Conservation (phyloP, 768 basidiomycete genomes). For the Termitomyces sp. region DNA sequence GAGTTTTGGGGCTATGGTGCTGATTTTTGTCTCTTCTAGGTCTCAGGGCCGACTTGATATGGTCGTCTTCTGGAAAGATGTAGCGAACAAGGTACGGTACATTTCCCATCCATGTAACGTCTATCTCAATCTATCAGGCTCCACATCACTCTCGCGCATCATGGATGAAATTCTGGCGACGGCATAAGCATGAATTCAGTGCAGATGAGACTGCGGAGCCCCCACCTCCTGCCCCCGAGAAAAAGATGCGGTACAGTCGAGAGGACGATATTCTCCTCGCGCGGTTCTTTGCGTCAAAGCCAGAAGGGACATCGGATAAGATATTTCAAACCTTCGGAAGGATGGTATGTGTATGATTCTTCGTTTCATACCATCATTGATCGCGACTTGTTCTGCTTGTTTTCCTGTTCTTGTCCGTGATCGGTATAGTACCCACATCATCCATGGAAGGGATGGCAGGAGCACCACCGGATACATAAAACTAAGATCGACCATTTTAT, state of each 20-base stretch:
- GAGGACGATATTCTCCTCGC: slow-evolving; percentile 78
- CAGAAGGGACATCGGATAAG: slow-evolving; percentile 78
- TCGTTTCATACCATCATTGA: not conserved
- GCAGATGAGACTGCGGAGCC: slow-evolving; percentile 63
- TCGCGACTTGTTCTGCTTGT: not conserved
- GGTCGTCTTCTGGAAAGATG: slow-evolving; percentile 78
- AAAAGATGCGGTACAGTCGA: slow-evolving; percentile 83
- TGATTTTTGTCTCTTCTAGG: slow-evolving; percentile 21
- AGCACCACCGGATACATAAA: slow-evolving; percentile 86
- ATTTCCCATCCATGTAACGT: not conserved
- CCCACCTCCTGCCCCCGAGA: slow-evolving; percentile 71
- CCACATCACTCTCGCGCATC: slow-evolving; percentile 89
- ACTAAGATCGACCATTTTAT: slow-evolving; percentile 81
- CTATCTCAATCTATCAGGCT: slow-evolving; percentile 39
- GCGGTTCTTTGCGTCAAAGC: slow-evolving; percentile 63
- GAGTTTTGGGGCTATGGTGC: not conserved
- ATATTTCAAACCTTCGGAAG: slow-evolving; percentile 79
- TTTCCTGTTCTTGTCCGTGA: not conserved
- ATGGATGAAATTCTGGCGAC: slow-evolving; percentile 91
- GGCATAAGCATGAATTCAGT: slow-evolving; percentile 81
- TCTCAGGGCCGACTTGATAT: slow-evolving; percentile 61
- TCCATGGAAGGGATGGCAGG: slow-evolving; percentile 95
- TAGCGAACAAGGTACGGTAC: slow-evolving; percentile 51
- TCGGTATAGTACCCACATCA: slow-evolving; percentile 68
- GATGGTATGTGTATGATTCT: slow-evolving; percentile 35